Evolutionary conservation across 176 grass and related monocot species (phyloP).

Genomic region (Zoysia pacifica): DNA sequence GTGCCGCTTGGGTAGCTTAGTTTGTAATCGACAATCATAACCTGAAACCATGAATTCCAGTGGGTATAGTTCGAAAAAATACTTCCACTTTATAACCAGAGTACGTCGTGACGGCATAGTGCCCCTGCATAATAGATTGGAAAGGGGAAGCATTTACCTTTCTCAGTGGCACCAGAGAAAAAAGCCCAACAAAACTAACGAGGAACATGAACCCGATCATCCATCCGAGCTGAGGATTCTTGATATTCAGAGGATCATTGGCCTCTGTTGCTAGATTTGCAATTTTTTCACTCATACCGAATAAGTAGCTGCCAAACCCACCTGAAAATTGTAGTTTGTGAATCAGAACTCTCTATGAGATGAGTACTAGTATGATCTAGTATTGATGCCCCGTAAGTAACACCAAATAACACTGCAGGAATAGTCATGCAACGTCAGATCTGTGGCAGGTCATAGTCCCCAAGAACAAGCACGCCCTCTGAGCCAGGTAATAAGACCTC

Average conservation of each 20-base stretch:
- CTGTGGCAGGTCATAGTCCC: too few species aligned
- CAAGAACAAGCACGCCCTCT: too few species aligned
- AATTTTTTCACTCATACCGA: constrained; percentile 49
- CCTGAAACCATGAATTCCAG: constrained; percentile 30
- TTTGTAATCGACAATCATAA: constrained; percentile 93
- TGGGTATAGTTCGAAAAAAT: too few species aligned
- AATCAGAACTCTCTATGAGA: too few species aligned
- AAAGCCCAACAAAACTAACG: constrained; percentile 58
- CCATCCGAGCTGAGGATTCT: constrained; percentile 55
- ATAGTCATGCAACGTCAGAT: too few species aligned
- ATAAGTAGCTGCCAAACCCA: constrained; percentile 59
- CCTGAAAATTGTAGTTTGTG: constrained; percentile 23
- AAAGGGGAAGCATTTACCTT: constrained; percentile 38
- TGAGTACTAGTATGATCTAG: too few species aligned
- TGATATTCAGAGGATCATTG: constrained; percentile 48
- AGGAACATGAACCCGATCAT: constrained; percentile 58
- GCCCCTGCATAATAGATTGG: too few species aligned
- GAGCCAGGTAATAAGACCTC: too few species aligned
- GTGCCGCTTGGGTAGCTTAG: constrained; percentile 89
- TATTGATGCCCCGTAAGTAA: too few species aligned
- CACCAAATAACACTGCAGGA: too few species aligned
- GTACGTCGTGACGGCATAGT: too few species aligned
- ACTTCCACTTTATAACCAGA: too few species aligned
- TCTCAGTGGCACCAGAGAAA: constrained; percentile 54
- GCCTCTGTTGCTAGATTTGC: constrained; percentile 53